Percentiles rank a stretch among this genome's conserved stretches.
phyloP scores from a whole-genome alignment of 2,329 filamentous ascomycete genomes.

The Colletotrichum abscissum region DNA sequence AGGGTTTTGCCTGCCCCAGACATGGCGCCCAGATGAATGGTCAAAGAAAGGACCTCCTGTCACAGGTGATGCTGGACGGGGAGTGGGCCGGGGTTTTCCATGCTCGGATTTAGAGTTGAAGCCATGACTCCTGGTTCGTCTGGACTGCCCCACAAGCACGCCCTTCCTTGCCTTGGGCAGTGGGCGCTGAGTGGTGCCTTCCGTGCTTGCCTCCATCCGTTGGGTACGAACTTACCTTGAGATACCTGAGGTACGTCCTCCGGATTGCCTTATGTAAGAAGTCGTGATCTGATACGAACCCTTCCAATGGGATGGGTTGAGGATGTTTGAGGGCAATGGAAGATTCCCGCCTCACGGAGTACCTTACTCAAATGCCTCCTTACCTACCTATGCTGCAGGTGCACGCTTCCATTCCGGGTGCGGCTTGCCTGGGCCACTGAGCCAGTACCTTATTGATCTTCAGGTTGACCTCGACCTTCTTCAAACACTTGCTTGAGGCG shows the following conservation, averaged over 20 bases:
- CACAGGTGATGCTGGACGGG: not conserved
- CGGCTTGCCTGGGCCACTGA: too few relatives aligned
- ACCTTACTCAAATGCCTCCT: too few relatives aligned
- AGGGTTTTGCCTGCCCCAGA: not conserved
- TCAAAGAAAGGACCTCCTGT: not conserved
- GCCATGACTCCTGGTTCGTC: conserved; percentile 17
- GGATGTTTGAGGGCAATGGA: too few relatives aligned
- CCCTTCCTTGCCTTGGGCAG: not conserved
- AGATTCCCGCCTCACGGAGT: too few relatives aligned
- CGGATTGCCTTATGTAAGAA: too few relatives aligned
- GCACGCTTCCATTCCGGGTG: too few relatives aligned
- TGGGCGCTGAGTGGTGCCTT: not conserved
- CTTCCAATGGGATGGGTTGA: too few relatives aligned
- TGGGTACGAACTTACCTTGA: too few relatives aligned
- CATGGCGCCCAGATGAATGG: not conserved
- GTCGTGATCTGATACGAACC: too few relatives aligned
- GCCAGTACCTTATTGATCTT: too few relatives aligned
- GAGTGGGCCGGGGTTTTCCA: conserved; percentile 6
- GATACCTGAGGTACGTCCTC: too few relatives aligned
- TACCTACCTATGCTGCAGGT: too few relatives aligned
- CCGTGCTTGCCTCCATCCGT: not conserved
- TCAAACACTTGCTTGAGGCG: not conserved
- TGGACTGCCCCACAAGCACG: conserved; percentile 10
- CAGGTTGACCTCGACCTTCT: not conserved
- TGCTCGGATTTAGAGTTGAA: conserved; percentile 24